Conservation (phyloP, 192 early-diverging fungal genomes). For the Rhizophagus sp. region DNA sequence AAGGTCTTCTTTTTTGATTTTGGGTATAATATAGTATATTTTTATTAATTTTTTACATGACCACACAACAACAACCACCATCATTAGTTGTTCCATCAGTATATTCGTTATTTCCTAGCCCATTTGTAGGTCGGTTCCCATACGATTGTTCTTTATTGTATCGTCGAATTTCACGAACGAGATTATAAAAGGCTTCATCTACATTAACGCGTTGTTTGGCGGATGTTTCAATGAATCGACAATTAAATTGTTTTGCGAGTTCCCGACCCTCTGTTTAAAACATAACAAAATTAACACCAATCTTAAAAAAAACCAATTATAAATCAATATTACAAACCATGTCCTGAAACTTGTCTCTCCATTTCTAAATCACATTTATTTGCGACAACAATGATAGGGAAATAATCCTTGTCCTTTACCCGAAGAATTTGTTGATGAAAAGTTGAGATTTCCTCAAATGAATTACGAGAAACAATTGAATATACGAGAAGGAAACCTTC, state of each 20-base stretch:
- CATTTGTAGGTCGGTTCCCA: constrained; percentile 43
- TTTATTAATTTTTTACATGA: constrained; percentile 47
- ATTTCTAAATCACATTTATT: constrained; percentile 90
- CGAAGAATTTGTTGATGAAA: constrained; percentile 93
- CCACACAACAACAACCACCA: constrained; percentile 61
- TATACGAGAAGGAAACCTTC: constrained; percentile 96
- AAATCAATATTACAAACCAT: constrained; percentile 41
- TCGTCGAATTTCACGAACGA: constrained; percentile 84
- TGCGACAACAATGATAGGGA: constrained; percentile 88
- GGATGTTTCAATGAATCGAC: constrained; percentile 84
- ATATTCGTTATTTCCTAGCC: constrained; percentile 41
- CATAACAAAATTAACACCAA: background rate
- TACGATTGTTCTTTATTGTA: constrained; percentile 72
- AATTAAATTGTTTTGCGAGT: constrained; percentile 74
- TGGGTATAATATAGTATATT: constrained; percentile 4
- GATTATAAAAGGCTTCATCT: constrained; percentile 85
- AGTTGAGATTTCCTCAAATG: constrained; percentile 88
- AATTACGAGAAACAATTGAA: constrained; percentile 87
- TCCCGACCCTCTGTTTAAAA: constrained; percentile 70
- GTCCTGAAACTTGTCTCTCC: constrained; percentile 80
- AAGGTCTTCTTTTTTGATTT: background rate
- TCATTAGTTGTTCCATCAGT: constrained; percentile 35
- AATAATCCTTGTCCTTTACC: constrained; percentile 93
- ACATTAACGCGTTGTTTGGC: constrained; percentile 90
- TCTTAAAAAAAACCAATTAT: background rate